phyloP scores from a whole-genome alignment of 116 monocot species.

The Papilionanthe hybrid region DNA sequence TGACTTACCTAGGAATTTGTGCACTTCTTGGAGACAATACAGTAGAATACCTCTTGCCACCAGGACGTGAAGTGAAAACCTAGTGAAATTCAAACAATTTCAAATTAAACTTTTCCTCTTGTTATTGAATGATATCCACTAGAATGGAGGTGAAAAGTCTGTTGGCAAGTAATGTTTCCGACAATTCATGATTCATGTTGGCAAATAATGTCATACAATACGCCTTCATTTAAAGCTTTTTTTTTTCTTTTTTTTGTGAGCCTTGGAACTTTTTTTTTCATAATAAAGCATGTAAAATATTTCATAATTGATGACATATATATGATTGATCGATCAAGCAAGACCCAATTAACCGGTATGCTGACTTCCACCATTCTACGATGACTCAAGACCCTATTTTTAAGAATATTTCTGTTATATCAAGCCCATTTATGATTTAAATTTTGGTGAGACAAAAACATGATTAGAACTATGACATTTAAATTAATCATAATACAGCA shows the following conservation, averaged over 20 bases:
- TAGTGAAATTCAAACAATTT: constrained; percentile 12
- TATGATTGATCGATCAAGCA: not conserved
- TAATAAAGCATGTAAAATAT: not conserved
- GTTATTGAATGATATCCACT: not conserved
- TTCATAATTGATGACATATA: not conserved
- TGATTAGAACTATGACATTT: no score
- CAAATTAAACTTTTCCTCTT: not conserved
- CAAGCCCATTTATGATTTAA: no score
- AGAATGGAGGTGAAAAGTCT: not conserved
- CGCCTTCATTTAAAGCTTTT: no score
- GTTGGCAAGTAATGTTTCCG: not conserved
- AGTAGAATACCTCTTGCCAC: constrained; percentile 61
- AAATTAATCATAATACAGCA: no score
- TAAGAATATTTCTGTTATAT: no score
- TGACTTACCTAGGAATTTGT: constrained; percentile 54
- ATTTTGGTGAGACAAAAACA: no score
- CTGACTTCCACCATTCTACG: no score
- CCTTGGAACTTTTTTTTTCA: not conserved
- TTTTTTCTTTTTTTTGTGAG: no score
- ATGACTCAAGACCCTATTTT: no score
- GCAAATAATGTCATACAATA: no score
- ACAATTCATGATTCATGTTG: not conserved
- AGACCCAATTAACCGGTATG: no score
- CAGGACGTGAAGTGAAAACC: constrained; percentile 69
- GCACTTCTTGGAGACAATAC: constrained; percentile 57